A percentile compares a stretch with the other conserved stretches of the same genome.
Conservation (phyloP, 768 basidiomycete genomes). For the Roridomyces roridus region DNA sequence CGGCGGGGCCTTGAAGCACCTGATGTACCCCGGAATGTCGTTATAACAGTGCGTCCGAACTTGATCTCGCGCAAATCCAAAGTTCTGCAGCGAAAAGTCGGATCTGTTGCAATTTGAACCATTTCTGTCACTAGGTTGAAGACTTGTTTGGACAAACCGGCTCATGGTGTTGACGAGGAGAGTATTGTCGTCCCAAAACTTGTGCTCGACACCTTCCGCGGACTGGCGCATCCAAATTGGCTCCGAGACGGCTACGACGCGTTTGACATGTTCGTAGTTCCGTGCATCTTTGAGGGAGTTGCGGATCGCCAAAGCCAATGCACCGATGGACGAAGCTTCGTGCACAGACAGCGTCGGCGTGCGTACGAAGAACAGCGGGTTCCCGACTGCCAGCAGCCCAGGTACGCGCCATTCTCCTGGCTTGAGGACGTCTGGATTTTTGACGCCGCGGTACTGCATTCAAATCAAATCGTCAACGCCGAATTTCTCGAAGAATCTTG, state of each 20-base stretch:
- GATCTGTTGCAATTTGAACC: too few relatives aligned
- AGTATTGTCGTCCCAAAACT: not conserved
- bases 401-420: not conserved
- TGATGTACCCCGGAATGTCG: not conserved
- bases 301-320: not conserved
- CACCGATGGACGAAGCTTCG: not conserved
- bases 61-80: not conserved
- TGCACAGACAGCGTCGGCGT: not conserved
- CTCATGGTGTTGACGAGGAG: not conserved
- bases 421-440: not conserved
- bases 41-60: not conserved
- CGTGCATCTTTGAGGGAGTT: not conserved
- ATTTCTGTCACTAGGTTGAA: too few relatives aligned
- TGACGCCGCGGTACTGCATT: not conserved
- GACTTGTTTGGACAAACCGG: too few relatives aligned
- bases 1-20: not conserved
- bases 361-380: not conserved
- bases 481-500: not conserved
- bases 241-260: not conserved
- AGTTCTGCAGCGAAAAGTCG: not conserved
- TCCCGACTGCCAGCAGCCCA: not conserved
- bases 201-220: not conserved
- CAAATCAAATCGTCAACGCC: not conserved
- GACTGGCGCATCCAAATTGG: not conserved
- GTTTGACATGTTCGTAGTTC: not conserved